Evolutionary conservation across 441 rosid species (phyloP).

Genomic region (Populus hybrid): DNA sequence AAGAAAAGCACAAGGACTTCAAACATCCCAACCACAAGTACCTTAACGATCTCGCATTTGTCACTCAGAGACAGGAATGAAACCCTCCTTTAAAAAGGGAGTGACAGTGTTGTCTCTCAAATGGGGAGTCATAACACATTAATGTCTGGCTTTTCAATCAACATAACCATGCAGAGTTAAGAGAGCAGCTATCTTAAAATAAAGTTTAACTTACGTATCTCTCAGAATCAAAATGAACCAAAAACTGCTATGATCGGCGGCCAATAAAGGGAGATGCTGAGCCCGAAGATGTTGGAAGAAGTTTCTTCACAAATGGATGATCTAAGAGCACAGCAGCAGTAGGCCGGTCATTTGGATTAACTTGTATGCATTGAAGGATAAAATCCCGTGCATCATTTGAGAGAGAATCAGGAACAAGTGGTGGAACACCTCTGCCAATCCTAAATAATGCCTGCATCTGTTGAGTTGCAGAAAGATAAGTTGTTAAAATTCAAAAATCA

Average conservation of each 20-base stretch:
- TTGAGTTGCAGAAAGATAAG: conserved; percentile 16
- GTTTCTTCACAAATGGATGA: conserved; percentile 73
- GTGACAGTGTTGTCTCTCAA: neutral
- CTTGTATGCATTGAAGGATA: conserved; percentile 57
- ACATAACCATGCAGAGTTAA: neutral
- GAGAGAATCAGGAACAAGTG: conserved; percentile 53
- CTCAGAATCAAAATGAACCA: neutral
- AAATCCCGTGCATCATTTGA: conserved; percentile 69
- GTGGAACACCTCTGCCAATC: conserved; percentile 79
- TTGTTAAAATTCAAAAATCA: conserved; percentile 1
- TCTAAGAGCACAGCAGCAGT: conserved; percentile 65
- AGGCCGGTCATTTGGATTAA: conserved; percentile 65
- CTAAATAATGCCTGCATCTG: conserved; percentile 74
- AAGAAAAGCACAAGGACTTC: neutral
- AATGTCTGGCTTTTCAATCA: neutral
- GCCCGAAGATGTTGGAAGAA: conserved; percentile 39
- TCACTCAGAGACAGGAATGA: neutral
- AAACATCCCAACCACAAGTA: neutral
- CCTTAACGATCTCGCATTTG: neutral
- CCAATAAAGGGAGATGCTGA: conserved; percentile 53
- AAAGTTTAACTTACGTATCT: conserved; percentile 14
- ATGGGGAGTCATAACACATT: neutral
- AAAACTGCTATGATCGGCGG: conserved; percentile 27
- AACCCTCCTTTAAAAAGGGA: neutral
- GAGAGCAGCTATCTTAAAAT: neutral